phyloP scores from a whole-genome alignment of 164 flowering plant genomes.

The Akebia trifoliata region DNA sequence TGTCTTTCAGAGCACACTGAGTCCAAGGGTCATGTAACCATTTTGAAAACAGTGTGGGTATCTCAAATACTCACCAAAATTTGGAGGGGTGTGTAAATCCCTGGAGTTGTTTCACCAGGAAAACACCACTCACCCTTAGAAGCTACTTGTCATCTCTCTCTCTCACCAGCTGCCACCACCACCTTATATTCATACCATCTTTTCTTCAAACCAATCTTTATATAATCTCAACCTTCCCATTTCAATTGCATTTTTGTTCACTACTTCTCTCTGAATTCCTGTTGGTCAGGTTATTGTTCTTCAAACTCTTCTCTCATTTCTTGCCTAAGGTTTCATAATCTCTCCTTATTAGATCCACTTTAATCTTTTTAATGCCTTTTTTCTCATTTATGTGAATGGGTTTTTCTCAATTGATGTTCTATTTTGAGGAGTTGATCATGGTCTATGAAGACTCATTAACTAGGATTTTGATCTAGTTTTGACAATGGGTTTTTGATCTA shows the following conservation, averaged over 20 bases:
- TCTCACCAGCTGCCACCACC: slow-evolving; percentile 20
- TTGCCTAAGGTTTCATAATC: not conserved
- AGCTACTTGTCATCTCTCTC: slow-evolving; percentile 11
- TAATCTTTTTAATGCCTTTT: not conserved
- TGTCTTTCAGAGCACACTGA: too few species aligned
- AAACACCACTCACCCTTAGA: slow-evolving; percentile 6
- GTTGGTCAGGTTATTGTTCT: slow-evolving; percentile 31
- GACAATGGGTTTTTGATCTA: not conserved
- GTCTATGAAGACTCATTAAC: slow-evolving; percentile 10
- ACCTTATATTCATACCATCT: not conserved
- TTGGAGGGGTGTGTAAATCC: not conserved
- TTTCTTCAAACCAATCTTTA: slow-evolving; percentile 21
- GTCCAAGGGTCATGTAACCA: too few species aligned
- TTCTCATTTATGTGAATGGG: slow-evolving; percentile 3
- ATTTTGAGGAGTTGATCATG: slow-evolving; percentile 8
- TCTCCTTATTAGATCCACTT: not conserved
- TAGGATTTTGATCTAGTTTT: not conserved
- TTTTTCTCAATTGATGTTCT: slow-evolving; percentile 3
- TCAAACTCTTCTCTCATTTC: not conserved
- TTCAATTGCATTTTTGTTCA: slow-evolving; percentile 11
- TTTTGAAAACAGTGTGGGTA: too few species aligned
- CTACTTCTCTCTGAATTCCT: slow-evolving; percentile 25
- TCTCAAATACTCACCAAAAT: too few species aligned
- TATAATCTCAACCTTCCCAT: slow-evolving; percentile 18
- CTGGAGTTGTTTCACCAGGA: not conserved